Base-by-base conservation (phyloP, 345 rosid species). In the Durio zibethinus region DNA sequence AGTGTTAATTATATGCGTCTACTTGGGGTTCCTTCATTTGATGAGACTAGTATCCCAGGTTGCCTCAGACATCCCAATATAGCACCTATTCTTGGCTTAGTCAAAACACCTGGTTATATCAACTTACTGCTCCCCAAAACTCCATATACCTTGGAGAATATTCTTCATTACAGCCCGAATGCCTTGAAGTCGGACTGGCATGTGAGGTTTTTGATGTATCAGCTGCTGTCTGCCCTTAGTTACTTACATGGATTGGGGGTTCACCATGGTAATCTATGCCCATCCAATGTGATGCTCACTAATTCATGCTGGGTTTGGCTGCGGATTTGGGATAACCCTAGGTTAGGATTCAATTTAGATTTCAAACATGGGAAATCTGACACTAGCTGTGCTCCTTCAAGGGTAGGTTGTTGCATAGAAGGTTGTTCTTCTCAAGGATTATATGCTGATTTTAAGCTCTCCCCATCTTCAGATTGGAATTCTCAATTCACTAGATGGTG, bases 51-150 rank as follows among this genome's bases (percentile, higher is more conserved):
- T 72, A 47, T 84, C 76, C 88, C 91, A 60, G 89, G 79, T 71
- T 83, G 87, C 83, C 80, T 91, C 71, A 90, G 98, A 86, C 98
- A 94, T 83, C 98, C 98, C 23, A 94, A 92, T 77, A 76, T 92
- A 74, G 83, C 83, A 48, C 97, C 98, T 45, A 64, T 91, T 48
- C 80, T 94, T 74, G 97, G 97, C 31, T 72, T 90, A 82, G 80
- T 92, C 36, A 85, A 83, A 63, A 78, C 92, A 65, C 75, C 88
- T 61, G 83, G 73, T 63, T 73, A 79, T 86, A 77, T 88, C 52
- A 85, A 85, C 76, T 83, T 86, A 53, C 85, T 94, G 84, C 87
- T 91, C 78, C 97, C 93, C 18, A 92, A 86, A 82, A 70, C 92
- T 82, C 93, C 93, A 3, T 86, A 80, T 81, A 86, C 91, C 54